Conservation (phyloP, 2,329 filamentous ascomycete genomes). For the Xylaria sp. region DNA sequence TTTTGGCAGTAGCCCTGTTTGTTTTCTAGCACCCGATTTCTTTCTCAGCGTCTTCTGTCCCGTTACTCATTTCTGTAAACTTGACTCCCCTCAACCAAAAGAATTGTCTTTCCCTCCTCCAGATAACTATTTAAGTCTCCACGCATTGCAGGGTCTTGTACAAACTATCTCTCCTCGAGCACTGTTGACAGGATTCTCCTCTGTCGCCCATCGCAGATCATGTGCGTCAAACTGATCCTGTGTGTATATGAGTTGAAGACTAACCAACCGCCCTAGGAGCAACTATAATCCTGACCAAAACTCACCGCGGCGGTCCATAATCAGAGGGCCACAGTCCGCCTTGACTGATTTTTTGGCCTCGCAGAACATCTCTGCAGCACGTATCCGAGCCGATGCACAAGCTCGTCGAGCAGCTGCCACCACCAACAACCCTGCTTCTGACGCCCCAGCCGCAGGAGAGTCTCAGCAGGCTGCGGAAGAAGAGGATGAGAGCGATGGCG, state of each 20-base stretch:
- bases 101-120: neutral
- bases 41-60: neutral
- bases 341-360: slow-evolving; percentile 49
- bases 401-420: slow-evolving; percentile 39
- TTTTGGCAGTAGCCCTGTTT: neutral
- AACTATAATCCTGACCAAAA: slow-evolving; percentile 37
- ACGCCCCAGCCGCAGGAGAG: slow-evolving; percentile 19
- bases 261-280: slow-evolving; percentile 31
- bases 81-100: neutral
- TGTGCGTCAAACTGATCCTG: slow-evolving; percentile 35
- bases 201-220: slow-evolving; percentile 18
- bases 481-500: slow-evolving; percentile 34
- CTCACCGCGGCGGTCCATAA: slow-evolving; percentile 32
- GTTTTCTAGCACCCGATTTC: neutral
- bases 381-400: slow-evolving; percentile 41
- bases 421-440: slow-evolving; percentile 28
- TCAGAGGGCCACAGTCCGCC: slow-evolving; percentile 49
- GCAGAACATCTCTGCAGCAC: slow-evolving; percentile 47
- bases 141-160: neutral
- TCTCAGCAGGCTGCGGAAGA: slow-evolving; percentile 31
- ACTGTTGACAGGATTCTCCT: neutral
- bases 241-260: neutral
- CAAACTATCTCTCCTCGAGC: neutral
- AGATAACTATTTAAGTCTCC: neutral
- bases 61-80: neutral